Evolutionary conservation across 1,284 basidiomycete genomes (phyloP).

Genomic region (Fomitopsis pinicola): DNA sequence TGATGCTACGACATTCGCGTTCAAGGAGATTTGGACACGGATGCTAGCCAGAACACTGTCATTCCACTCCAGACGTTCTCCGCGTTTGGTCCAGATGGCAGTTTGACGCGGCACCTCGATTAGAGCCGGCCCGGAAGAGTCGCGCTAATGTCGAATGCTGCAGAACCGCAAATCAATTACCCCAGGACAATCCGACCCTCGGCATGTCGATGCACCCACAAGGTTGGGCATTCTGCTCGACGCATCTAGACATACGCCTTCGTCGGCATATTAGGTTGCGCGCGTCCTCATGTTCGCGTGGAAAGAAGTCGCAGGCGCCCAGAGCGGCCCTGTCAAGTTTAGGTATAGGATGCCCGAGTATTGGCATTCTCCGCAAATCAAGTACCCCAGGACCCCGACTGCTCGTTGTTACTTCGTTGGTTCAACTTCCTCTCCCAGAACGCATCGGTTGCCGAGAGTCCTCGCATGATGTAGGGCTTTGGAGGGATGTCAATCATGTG

Average conservation of each 20-base stretch:
- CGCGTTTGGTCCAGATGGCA: not conserved
- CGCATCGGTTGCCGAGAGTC: not conserved
- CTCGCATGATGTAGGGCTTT: not conserved
- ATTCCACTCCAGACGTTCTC: not conserved
- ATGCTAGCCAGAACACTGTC: not conserved
- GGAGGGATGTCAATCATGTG: not conserved
- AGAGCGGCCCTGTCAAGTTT: not conserved
- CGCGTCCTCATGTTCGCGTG: not conserved
- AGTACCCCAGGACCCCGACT: not conserved
- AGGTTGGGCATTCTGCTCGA: not conserved
- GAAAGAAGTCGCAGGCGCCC: not conserved
- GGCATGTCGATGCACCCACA: not conserved
- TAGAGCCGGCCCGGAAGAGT: not conserved
- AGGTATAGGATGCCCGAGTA: not conserved
- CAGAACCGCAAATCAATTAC: not conserved
- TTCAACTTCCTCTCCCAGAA: not conserved
- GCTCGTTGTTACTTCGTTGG: not conserved
- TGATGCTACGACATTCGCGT: not conserved
- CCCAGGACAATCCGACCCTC: not conserved
- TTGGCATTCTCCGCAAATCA: not conserved
- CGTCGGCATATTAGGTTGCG: not conserved
- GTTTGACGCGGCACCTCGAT: not conserved
- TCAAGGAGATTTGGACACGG: not conserved
- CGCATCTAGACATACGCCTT: not conserved
- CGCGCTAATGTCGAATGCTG: not conserved